Evolutionary conservation across 2,329 filamentous ascomycete genomes (phyloP), one percentile per base, ranked within the genome.

Genomic region (Nothophaeocryptopus gaeumannii): DNA sequence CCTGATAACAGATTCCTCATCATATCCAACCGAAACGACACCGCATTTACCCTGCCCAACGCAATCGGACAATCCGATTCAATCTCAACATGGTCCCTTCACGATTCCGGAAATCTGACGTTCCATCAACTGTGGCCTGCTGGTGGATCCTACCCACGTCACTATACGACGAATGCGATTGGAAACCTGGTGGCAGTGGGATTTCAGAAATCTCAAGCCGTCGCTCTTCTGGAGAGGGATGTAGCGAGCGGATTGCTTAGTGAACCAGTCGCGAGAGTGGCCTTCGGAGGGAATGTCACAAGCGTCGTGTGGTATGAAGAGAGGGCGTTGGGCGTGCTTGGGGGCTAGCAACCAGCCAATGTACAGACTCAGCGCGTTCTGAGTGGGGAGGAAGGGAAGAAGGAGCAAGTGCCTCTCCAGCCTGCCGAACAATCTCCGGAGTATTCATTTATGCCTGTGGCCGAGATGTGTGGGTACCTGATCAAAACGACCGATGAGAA

Each of bases 21-120:
- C 58, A 77, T 86, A 36, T 85, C 84, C 2, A 86, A 86, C 55
- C 83, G 88, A 54, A 78, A 79, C 63, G 84, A 85, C 63, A 73
- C 71, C 38, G 70, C 76, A 15, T 78, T 84, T 63, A 67, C 50
- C 53, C 39, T 64, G 0, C 63, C 74, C 8, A 84, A 83, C 55
- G 65, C 46, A 9, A 70, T 72, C 53, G 56, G 58, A 41, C 70
- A 69, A 4, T 73, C 70, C 0, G 85, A 88, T 66, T 79, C 85
- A 1, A 70, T 91, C 46, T 76, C 84, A 53, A 82, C 75, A 51
- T 88, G 82, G 71, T 63, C 71, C 47, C 78, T 88, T 57, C 69
- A 81, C 58, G 55, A 64, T 11, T 78, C 76, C n/a, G 85, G 84
- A 5, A 72, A 68, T 1, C 72, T 89, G 20, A 68, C 63, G 0